Percentiles rank a stretch among this genome's conserved stretches.
phyloP scores from a whole-genome alignment of 2,329 filamentous ascomycete genomes.

The Xylaria multiplex region DNA sequence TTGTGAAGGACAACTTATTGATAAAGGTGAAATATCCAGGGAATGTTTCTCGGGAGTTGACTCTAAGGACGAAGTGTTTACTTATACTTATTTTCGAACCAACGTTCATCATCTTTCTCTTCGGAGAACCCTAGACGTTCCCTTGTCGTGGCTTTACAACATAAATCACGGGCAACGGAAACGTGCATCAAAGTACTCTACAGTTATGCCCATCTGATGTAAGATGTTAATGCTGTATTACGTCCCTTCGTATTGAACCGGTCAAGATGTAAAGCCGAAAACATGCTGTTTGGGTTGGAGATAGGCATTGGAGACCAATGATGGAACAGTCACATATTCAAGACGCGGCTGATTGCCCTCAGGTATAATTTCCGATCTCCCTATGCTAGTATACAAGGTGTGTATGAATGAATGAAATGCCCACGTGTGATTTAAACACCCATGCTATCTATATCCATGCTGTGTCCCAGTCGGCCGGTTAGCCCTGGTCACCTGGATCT shows the following conservation, averaged over 20 bases:
- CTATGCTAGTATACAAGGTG: not conserved
- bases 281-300: not conserved
- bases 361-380: not conserved
- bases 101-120: not conserved
- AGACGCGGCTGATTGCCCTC: not conserved
- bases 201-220: conserved; percentile 2
- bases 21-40: no score
- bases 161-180: not conserved
- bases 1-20: not conserved
- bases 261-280: not conserved
- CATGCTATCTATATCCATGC: not conserved
- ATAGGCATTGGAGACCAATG: not conserved
- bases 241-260: not conserved
- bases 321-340: not conserved
- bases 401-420: not conserved
- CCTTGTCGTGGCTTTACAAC: not conserved
- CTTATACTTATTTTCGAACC: not conserved
- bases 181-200: not conserved
- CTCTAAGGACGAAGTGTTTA: not conserved
- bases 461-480: not conserved
- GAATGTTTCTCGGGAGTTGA: no score
- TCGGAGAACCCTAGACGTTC: not conserved
- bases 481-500: not conserved
- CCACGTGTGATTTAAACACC: not conserved
- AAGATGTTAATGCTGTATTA: conserved; percentile 11